Base-by-base conservation (phyloP, 2,329 filamentous ascomycete genomes). In the Cladosporium sp. region DNA sequence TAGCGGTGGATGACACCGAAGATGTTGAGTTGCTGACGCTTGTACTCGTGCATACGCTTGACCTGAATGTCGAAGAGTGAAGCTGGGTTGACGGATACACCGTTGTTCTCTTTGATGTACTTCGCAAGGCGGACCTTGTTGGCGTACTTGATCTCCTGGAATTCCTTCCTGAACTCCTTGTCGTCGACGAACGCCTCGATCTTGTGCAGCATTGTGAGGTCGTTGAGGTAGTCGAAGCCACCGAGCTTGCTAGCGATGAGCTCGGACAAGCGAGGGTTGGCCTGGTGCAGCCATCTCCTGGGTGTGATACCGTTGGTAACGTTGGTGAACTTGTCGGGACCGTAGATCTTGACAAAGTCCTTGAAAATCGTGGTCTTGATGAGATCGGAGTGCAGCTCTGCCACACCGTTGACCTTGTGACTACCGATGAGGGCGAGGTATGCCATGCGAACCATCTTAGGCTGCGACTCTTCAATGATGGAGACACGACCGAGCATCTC, bases 291-390 rank as follows among this genome's bases (percentile, higher is more conserved):
- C 95, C 95, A 99, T 76, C 95, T 87, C 74, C 95, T 87, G 12
- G 95, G 95, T 0, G 95, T 99, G 77, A 99, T 96, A 67, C 95
- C 95, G 78, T 99, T 99, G 70, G 95, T 99, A 70, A 99, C 94
- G 74, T 99, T 99, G 66, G 92, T 96, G 80, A 99, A 99, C 80
- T 97, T 97, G 85, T 99, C 95, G 0, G 90, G 90, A 2, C 95
- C 95, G 74, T 95, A 99, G 70, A 99, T 92, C 73, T 88, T 86
- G 67, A 99, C 94, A 79, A 99, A 99, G 79, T 99, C 95, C 80
- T 95, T 97, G 88, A 99, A 98, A 72, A 99, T 96, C n/a, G 95
- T 99, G 0, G 93, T 96, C 84, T 95, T 95, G 84, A 99, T 97
- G 66, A 99, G 85, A 77, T 99, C 95, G 0, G 95, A 99, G 81